These are phyloP conservation scores for Xylariaceae sp. DNA, from an alignment of 2,329 filamentous ascomycete species.

Conservation along the genomic window DNA sequence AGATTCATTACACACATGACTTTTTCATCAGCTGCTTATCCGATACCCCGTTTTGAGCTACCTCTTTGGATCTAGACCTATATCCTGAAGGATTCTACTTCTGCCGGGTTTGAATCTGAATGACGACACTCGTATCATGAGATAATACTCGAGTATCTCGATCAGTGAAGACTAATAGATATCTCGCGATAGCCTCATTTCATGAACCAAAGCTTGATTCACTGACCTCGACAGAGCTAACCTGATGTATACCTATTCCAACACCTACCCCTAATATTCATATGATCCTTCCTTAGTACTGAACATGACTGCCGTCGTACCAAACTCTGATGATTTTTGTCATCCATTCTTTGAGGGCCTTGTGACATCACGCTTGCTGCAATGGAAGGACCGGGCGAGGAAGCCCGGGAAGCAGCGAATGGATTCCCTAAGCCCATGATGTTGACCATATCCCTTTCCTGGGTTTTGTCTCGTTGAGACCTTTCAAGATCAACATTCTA, in stretches of 20 bases:
- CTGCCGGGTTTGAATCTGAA: no score
- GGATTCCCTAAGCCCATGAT: background rate
- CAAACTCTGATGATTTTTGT: background rate
- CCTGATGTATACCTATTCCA: background rate
- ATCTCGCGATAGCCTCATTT: no score
- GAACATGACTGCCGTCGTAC: background rate
- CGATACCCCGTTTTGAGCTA: no score
- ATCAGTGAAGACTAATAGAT: no score
- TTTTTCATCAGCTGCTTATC: no score
- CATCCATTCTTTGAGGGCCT: background rate
- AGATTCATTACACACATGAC: no score
- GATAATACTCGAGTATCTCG: no score
- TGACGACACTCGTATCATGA: no score
- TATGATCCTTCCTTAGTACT: background rate
- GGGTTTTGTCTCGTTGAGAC: background rate
- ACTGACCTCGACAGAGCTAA: no score
- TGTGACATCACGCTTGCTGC: background rate
- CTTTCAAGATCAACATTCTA: background rate
- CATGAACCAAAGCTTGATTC: no score
- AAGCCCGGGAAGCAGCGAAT: background rate
- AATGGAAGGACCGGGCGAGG: background rate
- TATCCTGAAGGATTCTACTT: no score
- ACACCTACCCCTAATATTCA: background rate
- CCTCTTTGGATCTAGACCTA: no score
- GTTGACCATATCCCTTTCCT: background rate